Percentiles rank a stretch among this genome's conserved stretches.
Evolutionary conservation across 345 rosid genomes (phyloP).

Genomic region (Theobroma cacao): DNA sequence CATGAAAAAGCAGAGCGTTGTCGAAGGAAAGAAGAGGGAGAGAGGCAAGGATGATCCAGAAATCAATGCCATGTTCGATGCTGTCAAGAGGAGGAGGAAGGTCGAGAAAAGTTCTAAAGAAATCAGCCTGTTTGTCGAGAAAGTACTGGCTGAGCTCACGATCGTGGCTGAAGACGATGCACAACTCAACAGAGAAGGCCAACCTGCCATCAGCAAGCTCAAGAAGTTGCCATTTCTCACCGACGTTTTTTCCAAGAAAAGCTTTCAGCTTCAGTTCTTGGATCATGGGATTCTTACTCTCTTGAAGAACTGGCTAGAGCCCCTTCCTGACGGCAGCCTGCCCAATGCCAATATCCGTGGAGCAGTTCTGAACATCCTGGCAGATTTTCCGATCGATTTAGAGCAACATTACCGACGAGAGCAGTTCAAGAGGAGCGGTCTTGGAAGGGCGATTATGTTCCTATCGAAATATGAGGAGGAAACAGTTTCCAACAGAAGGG

Average conservation of each 20-base stretch:
- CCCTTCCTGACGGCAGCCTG: constrained; percentile 95
- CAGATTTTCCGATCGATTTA: constrained; percentile 79
- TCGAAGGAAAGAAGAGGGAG: no score
- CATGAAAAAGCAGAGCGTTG: no score
- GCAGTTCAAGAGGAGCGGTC: constrained; percentile 86
- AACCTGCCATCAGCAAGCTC: background rate
- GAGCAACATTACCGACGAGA: constrained; percentile 86
- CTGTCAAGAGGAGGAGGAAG: no score
- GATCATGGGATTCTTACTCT: constrained; percentile 88
- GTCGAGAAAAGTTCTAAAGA: no score
- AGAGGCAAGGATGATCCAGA: no score
- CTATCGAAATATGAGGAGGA: constrained; percentile 92
- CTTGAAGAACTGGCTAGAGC: constrained; percentile 93
- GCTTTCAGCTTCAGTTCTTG: constrained; percentile 28
- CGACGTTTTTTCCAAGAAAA: background rate
- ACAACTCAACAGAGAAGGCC: background rate
- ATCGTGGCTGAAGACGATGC: no score
- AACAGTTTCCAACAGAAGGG: constrained; percentile 78
- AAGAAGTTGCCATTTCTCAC: background rate
- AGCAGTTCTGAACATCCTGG: constrained; percentile 62
- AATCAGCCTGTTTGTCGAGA: no score
- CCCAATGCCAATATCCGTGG: constrained; percentile 89
- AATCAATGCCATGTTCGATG: background rate
- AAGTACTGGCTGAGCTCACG: no score
- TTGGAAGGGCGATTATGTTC: constrained; percentile 96